Conservation (phyloP, 2,329 filamentous ascomycete species). For the Cladosporium sp. region DNA sequence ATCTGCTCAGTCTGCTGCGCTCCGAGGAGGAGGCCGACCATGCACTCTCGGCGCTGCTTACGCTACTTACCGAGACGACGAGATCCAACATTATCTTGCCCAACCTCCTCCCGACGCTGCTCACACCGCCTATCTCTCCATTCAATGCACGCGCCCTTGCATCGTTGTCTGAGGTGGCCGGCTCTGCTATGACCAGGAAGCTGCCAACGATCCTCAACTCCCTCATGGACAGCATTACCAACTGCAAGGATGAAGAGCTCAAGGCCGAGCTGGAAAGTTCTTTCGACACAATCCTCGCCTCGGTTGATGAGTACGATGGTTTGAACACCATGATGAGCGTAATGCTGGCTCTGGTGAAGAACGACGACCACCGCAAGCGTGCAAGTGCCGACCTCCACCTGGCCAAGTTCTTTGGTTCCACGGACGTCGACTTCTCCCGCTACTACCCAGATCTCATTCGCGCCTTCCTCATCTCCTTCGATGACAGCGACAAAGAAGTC, state of each 20-base stretch:
- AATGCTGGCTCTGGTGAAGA: conserved; percentile 78
- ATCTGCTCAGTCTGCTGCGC: conserved; percentile 82
- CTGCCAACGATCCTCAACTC: conserved; percentile 87
- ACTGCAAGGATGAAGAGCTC: conserved; percentile 67
- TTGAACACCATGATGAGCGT: conserved; percentile 94
- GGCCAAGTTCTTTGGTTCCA: conserved; percentile 74
- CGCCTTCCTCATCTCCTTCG: conserved; percentile 83
- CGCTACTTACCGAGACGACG: conserved; percentile 85
- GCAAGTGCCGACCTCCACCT: conserved; percentile 72
- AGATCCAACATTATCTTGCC: conserved; percentile 94
- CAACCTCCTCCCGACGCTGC: conserved; percentile 88
- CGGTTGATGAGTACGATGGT: conserved; percentile 92
- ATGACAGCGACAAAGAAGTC: conserved; percentile 74
- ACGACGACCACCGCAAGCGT: conserved; percentile 83
- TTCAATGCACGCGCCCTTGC: conserved; percentile 95
- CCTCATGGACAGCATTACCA: conserved; percentile 86
- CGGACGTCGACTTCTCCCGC: conserved; percentile 82
- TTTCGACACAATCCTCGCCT: conserved; percentile 83
- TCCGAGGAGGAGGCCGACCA: conserved; percentile 84
- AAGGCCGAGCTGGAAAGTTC: conserved; percentile 67
- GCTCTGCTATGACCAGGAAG: conserved; percentile 81
- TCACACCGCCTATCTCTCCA: conserved; percentile 79
- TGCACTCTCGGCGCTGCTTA: conserved; percentile 84
- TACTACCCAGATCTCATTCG: conserved; percentile 96
- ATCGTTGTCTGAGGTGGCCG: conserved; percentile 85